phyloP scores from a whole-genome alignment of 805 yeast genomes.

The Wickerhamiella siamensis region DNA sequence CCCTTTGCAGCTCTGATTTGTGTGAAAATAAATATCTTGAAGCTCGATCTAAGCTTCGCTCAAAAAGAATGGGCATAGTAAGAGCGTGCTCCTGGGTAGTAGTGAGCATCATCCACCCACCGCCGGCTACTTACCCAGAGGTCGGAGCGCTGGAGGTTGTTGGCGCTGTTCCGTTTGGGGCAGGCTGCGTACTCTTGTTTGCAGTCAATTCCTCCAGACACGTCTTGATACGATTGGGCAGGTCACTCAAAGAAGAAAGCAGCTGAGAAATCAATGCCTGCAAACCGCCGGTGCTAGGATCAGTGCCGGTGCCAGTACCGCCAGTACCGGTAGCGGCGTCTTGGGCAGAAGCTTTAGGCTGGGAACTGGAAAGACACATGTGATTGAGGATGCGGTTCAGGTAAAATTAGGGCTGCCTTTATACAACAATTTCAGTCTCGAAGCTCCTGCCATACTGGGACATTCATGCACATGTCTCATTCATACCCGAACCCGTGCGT shows the following conservation, averaged over 20 bases:
- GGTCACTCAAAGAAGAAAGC: background rate
- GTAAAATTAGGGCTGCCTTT: no score
- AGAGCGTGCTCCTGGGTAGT: background rate
- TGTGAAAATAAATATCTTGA: no score
- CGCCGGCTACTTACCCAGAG: background rate
- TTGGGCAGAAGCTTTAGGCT: background rate
- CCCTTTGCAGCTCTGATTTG: no score
- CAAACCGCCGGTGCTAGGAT: background rate
- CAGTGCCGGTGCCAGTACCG: background rate
- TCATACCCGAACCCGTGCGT: no score
- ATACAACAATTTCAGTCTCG: no score
- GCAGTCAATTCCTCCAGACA: background rate
- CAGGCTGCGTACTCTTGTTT: background rate
- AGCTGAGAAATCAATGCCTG: background rate
- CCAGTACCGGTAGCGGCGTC: background rate
- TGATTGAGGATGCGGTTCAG: no score
- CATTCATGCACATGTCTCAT: no score
- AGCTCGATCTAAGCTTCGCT: no score
- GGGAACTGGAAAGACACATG: no score
- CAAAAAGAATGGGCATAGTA: background rate
- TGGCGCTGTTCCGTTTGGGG: constrained; percentile 1
- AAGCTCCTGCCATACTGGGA: no score
- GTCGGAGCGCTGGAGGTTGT: background rate
- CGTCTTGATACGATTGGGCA: background rate
- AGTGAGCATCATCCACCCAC: background rate